Evolutionary conservation across 2,329 filamentous ascomycete species (phyloP).

Genomic region (Colletotrichum eremochloae): DNA sequence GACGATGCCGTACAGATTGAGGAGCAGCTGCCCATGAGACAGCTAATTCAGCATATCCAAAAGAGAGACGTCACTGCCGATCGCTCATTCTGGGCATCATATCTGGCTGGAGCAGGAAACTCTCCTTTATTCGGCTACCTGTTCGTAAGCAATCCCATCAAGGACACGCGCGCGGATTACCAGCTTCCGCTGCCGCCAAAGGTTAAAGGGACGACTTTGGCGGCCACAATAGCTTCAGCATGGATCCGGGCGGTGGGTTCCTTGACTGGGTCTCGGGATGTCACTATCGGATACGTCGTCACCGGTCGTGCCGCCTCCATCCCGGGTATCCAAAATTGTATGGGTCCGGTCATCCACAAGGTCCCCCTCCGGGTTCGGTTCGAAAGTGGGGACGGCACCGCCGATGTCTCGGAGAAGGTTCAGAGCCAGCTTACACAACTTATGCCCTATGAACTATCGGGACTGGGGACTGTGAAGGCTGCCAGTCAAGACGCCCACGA

Average conservation of each 20-base stretch:
- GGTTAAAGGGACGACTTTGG: conserved; percentile 11
- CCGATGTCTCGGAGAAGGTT: conserved; percentile 23
- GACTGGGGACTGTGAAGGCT: neutral
- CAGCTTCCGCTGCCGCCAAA: conserved; percentile 16
- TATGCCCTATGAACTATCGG: conserved; percentile 27
- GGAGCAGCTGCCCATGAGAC: neutral
- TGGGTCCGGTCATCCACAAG: conserved; percentile 12
- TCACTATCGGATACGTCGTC: conserved; percentile 28
- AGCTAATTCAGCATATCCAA: neutral
- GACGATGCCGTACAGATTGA: neutral
- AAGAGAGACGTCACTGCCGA: neutral
- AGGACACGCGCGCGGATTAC: conserved; percentile 22
- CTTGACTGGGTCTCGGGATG: neutral
- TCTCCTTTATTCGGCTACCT: conserved; percentile 18
- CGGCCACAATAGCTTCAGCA: conserved; percentile 17
- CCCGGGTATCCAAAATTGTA: conserved; percentile 22
- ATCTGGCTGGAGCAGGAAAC: conserved; percentile 14
- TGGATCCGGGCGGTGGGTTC: conserved; percentile 6
- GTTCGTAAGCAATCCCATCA: conserved; percentile 19
- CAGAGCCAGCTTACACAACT: conserved; percentile 16
- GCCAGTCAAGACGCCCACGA: conserved; percentile 25
- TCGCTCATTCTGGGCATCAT: conserved; percentile 25
- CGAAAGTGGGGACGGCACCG: neutral
- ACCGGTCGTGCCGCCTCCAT: conserved; percentile 18
- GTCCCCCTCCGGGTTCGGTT: conserved; percentile 20